These are phyloP conservation scores for Clathrus columnatus DNA, from an alignment of 768 basidiomycete genomes.

Conservation along the genomic window DNA sequence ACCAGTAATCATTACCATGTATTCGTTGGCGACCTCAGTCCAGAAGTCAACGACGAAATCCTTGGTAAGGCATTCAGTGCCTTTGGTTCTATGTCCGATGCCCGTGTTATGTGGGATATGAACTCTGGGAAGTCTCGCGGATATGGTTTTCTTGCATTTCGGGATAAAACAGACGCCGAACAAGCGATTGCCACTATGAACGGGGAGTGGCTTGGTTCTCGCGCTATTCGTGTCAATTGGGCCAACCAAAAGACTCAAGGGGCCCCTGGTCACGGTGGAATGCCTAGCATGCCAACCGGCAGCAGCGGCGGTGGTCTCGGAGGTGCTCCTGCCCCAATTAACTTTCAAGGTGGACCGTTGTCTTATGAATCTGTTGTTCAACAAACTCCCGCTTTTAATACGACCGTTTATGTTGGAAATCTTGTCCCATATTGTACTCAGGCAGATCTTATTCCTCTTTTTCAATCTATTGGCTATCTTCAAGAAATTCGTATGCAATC, in stretches of 20 bases:
- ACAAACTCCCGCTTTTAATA: constrained; percentile 90
- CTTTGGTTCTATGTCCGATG: constrained; percentile 94
- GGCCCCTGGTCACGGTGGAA: constrained; percentile 14
- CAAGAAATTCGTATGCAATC: constrained; percentile 99
- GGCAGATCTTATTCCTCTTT: constrained; percentile 93
- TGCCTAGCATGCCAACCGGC: constrained; percentile 17
- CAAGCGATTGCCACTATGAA: constrained; percentile 99
- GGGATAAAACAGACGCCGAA: constrained; percentile 98
- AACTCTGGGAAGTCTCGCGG: constrained; percentile 98
- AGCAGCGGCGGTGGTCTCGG: constrained; percentile 34
- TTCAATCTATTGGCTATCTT: constrained; percentile 97
- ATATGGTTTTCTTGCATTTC: constrained; percentile 96
- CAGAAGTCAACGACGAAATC: constrained; percentile 97
- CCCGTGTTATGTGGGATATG: constrained; percentile 99
- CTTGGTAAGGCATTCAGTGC: constrained; percentile 95
- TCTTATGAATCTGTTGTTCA: constrained; percentile 89
- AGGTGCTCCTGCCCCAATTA: constrained; percentile 79
- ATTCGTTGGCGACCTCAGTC: constrained; percentile 98
- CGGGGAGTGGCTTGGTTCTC: constrained; percentile 96
- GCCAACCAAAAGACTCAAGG: constrained; percentile 99
- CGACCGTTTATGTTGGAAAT: constrained; percentile 98
- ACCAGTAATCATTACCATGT: constrained; percentile 96
- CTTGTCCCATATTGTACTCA: constrained; percentile 96
- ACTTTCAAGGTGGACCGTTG: constrained; percentile 81
- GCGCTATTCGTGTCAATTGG: constrained; percentile 99